Evolutionary conservation across 306 rosid genomes (phyloP), one percentile per base, ranked within the genome.

Genomic region (Parietaria judaica): DNA sequence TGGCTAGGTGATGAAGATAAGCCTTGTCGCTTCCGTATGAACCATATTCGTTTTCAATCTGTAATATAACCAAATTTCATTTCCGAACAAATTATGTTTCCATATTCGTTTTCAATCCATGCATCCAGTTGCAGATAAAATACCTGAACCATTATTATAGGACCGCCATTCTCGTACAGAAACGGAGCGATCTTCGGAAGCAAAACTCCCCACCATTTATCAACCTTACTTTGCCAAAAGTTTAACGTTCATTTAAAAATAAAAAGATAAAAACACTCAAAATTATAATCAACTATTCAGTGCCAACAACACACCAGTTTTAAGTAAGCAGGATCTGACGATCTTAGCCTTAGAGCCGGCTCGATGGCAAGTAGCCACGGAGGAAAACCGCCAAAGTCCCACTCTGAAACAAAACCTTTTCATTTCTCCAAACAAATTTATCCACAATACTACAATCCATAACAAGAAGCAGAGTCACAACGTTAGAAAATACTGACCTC

Each of bases 351-450:
- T 49, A 80, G 80, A 69, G 91, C 66, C 58, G 95, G 96, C 60
- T 74, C 67, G 71, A 68, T 74, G 61, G 83, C 71, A 72, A 77
- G 80, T 59, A 92, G 75, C 96, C 98, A 92, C 69, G 84, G 84
- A 66, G 96, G 96, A 70, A 88, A 86, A 64, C 96, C 98, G 11
- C 98, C 98, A 59, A 86, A 82, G 69, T 92, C 96, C 98, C 98
- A 92, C 84, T 88, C 96, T 92, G 86, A 79, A 80, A 70, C 54
- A 74, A 64, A 79, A 60, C 23, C 16, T 38, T 12, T 65, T 61
- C 46, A 73, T 54, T 54, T 58, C 61, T 35, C 31, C 50, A 47
- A 34, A 54, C 12, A 11, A 16, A 14, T 1, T 43, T 35, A 44
- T 8, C 15, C 36, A 14, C 39, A 3, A 14, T 3, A 44, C 8